Evolutionary conservation across 345 rosid species (phyloP), one percentile per base, ranked within the genome.

Genomic region (Populus nigra): DNA sequence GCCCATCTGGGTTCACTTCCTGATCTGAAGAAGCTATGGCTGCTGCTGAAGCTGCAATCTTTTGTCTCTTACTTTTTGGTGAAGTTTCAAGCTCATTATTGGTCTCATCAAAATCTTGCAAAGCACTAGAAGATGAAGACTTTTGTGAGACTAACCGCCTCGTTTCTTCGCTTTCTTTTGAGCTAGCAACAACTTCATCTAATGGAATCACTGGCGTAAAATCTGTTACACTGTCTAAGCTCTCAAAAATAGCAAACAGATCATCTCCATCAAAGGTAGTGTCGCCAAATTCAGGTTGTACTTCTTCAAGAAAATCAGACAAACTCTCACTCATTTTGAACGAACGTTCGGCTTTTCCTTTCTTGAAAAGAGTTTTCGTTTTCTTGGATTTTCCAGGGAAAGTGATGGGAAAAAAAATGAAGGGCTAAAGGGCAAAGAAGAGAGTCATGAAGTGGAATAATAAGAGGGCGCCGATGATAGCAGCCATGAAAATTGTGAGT

Each of bases 191-290:
- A 11, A 39, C 77, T 62, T 87, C 85, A 27, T 83, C 88, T 29
- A 76, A 69, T 8, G 88, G 88, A 41, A 86, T 83, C 1, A 78
- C 69, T 8, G 86, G 90, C 43, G 89, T 86, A 68, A 90, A 88
- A 65, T 93, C 92, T 1, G 86, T 78, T 39, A 83, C 89, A 0
- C 88, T 82, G 55, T 91, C 97, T 39, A 94, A 86, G 71, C 94
- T 83, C 84, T 90, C 93, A 50, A 96, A 90, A 81, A 96, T 85
- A 31, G 95, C 85, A 69, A 90, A 94, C 18, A 96, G 82, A 41
- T 94, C 98, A 43, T 96, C 98, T 57, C 85, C 91, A 45, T 79
- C 88, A 41, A 86, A 73, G 83, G 85, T 76, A 65, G 84, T 73
- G 80, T 85, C 91, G 78, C 72, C 92, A 69, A 88, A 81, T 76